Base-by-base conservation (phyloP, 2,329 filamentous ascomycete species). In the Hypomyces perniciosus region DNA sequence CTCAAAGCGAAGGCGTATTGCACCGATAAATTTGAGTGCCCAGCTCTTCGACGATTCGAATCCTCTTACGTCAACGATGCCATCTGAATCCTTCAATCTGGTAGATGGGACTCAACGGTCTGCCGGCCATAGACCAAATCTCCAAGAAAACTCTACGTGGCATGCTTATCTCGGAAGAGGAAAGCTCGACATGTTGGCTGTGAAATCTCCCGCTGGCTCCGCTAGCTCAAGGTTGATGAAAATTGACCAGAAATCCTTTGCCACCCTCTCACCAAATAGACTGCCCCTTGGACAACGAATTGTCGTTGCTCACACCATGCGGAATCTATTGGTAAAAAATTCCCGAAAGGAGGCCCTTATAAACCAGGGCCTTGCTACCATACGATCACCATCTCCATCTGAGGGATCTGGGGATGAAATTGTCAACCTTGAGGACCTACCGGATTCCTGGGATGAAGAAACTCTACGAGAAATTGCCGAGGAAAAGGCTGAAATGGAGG, bases 381-480 rank as follows among this genome's bases (percentile, higher is more conserved):
- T 49, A 46, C 53, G 50, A 26, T 57, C 59, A 4, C 43, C 58
- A 33, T 52, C 53, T 6, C 46, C 57, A 7, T 54, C 55, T 2
- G 54, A 64, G 10, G 54, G 59, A 33, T 61, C 57, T 6, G 65
- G 72, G 44, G 65, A 75, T 7, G 74, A 74, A 4, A 71, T 77
- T 30, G 79, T 20, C 20, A 3, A 77, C 54, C 47, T 66, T 5
- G 56, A 57, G n/a, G 63, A 66, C 37, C 40, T 68, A 3, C 56
- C 62, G 6, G 62, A 65, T 4, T 59, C 60, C 3, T 50, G 61
- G 4, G 83, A 87, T 57, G 71, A 77, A 8, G 74, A 79, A 34
- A 84, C 80, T 0, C 78, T 75, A 71, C 68, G 67, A 40, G 84
- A 88, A 59, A 84, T 87, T 8, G 74, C 84, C 42, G 66, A 69